phyloP scores from a whole-genome alignment of 108 stramenopile species.

The Stephanodiscus triporus region DNA sequence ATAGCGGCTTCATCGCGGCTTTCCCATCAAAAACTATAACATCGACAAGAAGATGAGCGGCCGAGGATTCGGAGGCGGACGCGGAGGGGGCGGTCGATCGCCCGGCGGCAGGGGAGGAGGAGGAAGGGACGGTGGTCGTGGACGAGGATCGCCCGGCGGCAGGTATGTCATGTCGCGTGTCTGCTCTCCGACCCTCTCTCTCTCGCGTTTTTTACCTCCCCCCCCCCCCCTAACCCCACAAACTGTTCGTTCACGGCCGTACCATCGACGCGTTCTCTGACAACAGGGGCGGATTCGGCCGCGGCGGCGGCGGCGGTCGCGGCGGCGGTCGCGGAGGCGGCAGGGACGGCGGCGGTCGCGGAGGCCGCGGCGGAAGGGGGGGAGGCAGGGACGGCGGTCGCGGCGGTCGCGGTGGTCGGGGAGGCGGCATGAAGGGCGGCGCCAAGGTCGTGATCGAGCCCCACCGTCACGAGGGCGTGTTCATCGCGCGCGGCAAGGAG shows the following conservation, averaged over 20 bases:
- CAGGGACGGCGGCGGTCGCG: constrained; percentile 51
- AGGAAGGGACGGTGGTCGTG: constrained; percentile 60
- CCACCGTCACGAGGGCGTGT: constrained; percentile 98
- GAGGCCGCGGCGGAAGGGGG: constrained; percentile 35
- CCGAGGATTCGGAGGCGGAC: constrained; percentile 35
- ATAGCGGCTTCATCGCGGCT: no score
- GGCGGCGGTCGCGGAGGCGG: constrained; percentile 59
- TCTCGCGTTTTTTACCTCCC: neutral
- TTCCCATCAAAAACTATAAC: no score
- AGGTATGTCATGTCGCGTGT: constrained; percentile 6
- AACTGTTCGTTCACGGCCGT: no score
- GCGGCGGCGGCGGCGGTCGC: constrained; percentile 55
- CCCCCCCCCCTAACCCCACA: neutral
- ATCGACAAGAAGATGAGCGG: no score
- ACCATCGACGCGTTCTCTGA: constrained; percentile 42
- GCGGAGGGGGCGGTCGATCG: constrained; percentile 47
- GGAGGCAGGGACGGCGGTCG: constrained; percentile 76
- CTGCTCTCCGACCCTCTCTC: no score
- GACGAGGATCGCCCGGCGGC: neutral
- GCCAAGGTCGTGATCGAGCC: constrained; percentile 96
- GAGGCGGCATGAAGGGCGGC: constrained; percentile 92
- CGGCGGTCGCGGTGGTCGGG: constrained; percentile 66
- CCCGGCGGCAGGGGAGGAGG: constrained; percentile 45
- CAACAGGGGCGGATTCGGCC: constrained; percentile 57
- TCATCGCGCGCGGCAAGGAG: constrained; percentile 98